Conservation (phyloP, 306 rosid species). For the Potentilla sterilis region DNA sequence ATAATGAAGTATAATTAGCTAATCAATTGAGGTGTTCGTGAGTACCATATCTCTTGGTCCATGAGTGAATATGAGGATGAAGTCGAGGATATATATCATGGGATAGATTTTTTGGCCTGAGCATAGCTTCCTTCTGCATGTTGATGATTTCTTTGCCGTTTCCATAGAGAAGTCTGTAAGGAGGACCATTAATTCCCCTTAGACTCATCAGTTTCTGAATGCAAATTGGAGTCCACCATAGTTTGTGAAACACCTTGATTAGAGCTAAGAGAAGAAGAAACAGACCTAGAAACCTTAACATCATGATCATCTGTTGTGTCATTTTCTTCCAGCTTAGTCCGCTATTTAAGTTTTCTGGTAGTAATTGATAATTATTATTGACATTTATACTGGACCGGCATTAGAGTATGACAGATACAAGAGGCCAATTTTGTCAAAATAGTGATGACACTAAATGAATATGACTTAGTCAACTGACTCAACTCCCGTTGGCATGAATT, state of each 20-base stretch:
- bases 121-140: conserved; percentile 22
- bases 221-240: conserved; percentile 28
- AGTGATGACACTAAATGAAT: not conserved
- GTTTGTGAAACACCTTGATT: conserved; percentile 10
- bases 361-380: not conserved
- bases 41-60: not conserved
- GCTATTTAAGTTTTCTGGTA: not conserved
- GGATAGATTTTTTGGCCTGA: not conserved
- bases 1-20: not conserved
- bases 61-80: not conserved
- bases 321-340: not conserved
- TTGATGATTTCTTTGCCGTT: conserved; percentile 17
- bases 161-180: conserved; percentile 24
- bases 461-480: too few species aligned
- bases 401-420: not conserved
- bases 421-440: not conserved
- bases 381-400: not conserved
- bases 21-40: too few species aligned
- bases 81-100: not conserved
- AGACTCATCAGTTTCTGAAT: conserved; percentile 5
- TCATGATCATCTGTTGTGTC: not conserved
- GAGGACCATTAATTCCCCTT: conserved; percentile 28
- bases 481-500: too few species aligned
- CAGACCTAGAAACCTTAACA: conserved; percentile 7
- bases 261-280: conserved; percentile 3